Evolutionary conservation across 2,329 filamentous ascomycete genomes (phyloP).

Genomic region (Verticillium zaregamsianum): DNA sequence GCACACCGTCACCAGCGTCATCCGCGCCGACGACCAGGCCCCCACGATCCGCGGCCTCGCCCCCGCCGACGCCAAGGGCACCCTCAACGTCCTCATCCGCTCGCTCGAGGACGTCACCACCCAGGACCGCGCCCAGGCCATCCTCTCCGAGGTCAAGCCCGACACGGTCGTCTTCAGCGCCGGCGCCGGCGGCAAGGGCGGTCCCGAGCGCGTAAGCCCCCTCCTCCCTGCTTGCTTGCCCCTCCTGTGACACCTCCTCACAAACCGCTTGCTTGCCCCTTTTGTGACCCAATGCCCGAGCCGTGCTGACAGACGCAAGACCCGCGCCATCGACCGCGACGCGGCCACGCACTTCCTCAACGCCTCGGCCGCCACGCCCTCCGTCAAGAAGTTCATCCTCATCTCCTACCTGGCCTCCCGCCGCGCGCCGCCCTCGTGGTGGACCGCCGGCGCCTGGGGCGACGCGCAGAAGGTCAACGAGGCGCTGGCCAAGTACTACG

Average conservation of each 20-base stretch:
- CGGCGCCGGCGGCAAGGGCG: conserved; percentile 58
- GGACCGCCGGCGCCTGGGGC: conserved; percentile 46
- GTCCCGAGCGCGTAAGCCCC: conserved; percentile 38
- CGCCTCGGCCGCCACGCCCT: conserved; percentile 49
- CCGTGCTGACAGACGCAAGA: conserved; percentile 29
- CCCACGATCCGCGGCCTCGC: conserved; percentile 59
- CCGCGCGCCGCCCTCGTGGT: conserved; percentile 49
- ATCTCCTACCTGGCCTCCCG: conserved; percentile 58
- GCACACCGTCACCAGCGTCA: conserved; percentile 75
- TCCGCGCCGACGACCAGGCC: conserved; percentile 68
- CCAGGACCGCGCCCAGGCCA: conserved; percentile 54
- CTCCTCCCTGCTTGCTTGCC: not conserved
- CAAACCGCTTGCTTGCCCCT: no score
- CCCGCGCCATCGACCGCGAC: conserved; percentile 57
- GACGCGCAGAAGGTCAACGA: conserved; percentile 38
- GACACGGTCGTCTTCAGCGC: conserved; percentile 69
- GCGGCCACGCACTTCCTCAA: conserved; percentile 60
- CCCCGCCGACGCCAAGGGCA: conserved; percentile 50
- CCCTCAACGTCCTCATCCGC: conserved; percentile 63
- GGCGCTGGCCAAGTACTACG: conserved; percentile 50
- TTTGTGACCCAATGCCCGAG: not conserved
- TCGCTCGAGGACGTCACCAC: conserved; percentile 68
- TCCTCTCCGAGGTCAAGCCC: conserved; percentile 57
- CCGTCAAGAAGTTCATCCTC: conserved; percentile 59
- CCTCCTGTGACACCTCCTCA: no score